A percentile compares a stretch with the other conserved stretches of the same genome.
Conservation (phyloP, 2,329 filamentous ascomycete species). For the Escovopsis sp. region DNA sequence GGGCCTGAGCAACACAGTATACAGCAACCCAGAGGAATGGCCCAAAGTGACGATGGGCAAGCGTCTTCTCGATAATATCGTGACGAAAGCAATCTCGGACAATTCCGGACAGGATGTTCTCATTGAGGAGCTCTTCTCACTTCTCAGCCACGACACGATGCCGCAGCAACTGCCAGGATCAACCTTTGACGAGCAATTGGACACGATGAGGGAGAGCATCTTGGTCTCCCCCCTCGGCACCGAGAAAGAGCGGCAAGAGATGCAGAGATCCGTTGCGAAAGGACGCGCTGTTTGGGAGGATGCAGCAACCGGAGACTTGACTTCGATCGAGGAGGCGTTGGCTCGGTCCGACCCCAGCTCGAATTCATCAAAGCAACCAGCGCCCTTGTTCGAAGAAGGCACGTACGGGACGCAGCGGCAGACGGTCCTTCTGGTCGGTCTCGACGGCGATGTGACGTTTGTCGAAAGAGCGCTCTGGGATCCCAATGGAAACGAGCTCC, state of each 20-base stretch:
- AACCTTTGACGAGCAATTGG: constrained; percentile 39
- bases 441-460: constrained; percentile 46
- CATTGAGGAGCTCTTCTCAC: constrained; percentile 33
- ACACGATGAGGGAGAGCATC: constrained; percentile 41
- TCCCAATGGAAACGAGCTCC: constrained; percentile 37
- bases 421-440: constrained; percentile 46
- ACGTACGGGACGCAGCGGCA: constrained; percentile 52
- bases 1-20: constrained; percentile 49
- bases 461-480: constrained; percentile 47
- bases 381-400: constrained; percentile 38
- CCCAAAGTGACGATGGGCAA: constrained; percentile 44
- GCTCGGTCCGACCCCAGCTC: constrained; percentile 24
- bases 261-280: constrained; percentile 25
- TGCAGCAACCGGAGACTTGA: constrained; percentile 22
- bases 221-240: constrained; percentile 46
- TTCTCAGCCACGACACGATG: constrained; percentile 44
- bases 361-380: constrained; percentile 7
- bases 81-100: constrained; percentile 25
- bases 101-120: constrained; percentile 31
- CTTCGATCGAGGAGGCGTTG: constrained; percentile 21
- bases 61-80: constrained; percentile 26
- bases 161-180: constrained; percentile 25
- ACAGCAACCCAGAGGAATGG: constrained; percentile 39
- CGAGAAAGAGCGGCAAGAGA: constrained; percentile 27
- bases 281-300: constrained; percentile 23